A percentile compares a stretch with the other conserved stretches of the same genome.
These are phyloP conservation scores for Candida pseudoviswanathii DNA, from an alignment of 1,139 yeast species.

Conservation along the genomic window DNA sequence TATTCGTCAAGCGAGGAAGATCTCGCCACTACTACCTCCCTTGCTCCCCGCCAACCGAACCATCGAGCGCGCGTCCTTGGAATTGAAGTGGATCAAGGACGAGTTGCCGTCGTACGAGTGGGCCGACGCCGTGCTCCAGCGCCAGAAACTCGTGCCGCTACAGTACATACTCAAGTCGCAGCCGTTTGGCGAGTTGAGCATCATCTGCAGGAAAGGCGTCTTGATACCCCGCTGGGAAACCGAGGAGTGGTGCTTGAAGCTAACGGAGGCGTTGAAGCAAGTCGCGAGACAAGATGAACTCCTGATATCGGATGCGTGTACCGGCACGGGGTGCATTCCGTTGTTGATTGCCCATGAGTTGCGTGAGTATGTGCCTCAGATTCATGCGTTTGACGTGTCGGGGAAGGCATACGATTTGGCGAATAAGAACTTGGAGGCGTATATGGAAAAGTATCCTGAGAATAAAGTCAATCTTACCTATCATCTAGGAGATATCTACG, in stretches of 20 bases:
- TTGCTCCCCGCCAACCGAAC: slow-evolving; percentile 33
- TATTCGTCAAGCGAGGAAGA: slow-evolving; percentile 28
- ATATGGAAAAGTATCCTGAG: slow-evolving; percentile 7
- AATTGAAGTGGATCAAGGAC: slow-evolving; percentile 42
- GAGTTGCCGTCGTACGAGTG: slow-evolving; percentile 42
- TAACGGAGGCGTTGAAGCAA: slow-evolving; percentile 31
- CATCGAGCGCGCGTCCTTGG: slow-evolving; percentile 35
- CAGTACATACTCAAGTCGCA: slow-evolving; percentile 85
- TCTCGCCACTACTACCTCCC: slow-evolving; percentile 33
- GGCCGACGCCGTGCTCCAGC: slow-evolving; percentile 34
- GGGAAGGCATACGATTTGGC: slow-evolving; percentile 54
- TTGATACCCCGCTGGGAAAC: slow-evolving; percentile 95
- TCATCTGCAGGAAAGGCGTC: slow-evolving; percentile 64
- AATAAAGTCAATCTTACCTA: slow-evolving; percentile 19
- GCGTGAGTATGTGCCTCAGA: slow-evolving; percentile 9
- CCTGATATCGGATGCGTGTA: slow-evolving; percentile 69
- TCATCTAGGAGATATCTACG: slow-evolving; percentile 29
- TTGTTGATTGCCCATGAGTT: slow-evolving; percentile 47
- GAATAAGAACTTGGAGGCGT: slow-evolving; percentile 37
- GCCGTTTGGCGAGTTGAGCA: slow-evolving; percentile 76
- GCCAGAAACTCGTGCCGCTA: slow-evolving; percentile 61
- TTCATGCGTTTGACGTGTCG: slow-evolving; percentile 65
- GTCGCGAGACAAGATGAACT: slow-evolving; percentile 1
- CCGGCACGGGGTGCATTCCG: slow-evolving; percentile 91
- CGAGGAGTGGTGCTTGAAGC: slow-evolving; percentile 76